phyloP scores from a whole-genome alignment of 2,329 filamentous ascomycete genomes.

The Epichloe hybrida region DNA sequence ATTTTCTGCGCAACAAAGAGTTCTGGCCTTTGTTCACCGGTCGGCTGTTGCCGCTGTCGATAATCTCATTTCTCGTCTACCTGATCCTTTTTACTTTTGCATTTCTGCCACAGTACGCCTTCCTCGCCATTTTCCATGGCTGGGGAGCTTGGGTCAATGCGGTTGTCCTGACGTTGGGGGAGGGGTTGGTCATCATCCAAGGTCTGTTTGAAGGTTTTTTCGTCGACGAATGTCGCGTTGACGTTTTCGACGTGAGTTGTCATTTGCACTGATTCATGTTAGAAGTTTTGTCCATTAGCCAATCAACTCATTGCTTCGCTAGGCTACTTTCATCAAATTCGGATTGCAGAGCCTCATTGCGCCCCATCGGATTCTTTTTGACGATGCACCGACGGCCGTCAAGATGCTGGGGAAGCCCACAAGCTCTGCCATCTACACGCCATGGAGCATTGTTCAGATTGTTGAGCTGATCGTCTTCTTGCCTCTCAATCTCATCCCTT shows the following conservation, averaged over 20 bases:
- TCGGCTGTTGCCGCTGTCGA: slow-evolving; percentile 64
- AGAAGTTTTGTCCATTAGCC: not conserved
- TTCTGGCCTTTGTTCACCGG: slow-evolving; percentile 71
- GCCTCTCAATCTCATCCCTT: slow-evolving; percentile 77
- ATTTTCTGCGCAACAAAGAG: slow-evolving; percentile 63
- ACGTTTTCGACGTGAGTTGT: slow-evolving; percentile 64
- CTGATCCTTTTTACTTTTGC: slow-evolving; percentile 76
- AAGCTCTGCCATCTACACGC: slow-evolving; percentile 62
- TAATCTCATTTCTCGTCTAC: slow-evolving; percentile 75
- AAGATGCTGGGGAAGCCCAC: slow-evolving; percentile 75
- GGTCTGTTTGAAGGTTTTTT: slow-evolving; percentile 68
- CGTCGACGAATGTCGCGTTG: slow-evolving; percentile 64
- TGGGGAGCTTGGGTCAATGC: slow-evolving; percentile 82
- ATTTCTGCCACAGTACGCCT: slow-evolving; percentile 78
- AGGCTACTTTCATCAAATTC: slow-evolving; percentile 62
- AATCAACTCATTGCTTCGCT: not conserved
- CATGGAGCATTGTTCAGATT: slow-evolving; percentile 85
- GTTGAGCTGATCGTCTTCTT: slow-evolving; percentile 67
- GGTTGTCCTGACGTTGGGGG: slow-evolving; percentile 73
- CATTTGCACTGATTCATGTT: not conserved
- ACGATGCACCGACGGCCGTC: slow-evolving; percentile 57
- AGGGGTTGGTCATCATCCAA: slow-evolving; percentile 57
- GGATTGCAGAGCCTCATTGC: slow-evolving; percentile 56
- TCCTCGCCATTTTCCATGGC: slow-evolving; percentile 81
- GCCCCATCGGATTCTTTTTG: slow-evolving; percentile 49